These are phyloP conservation scores for Pyrenochaeta sp. DNA, from an alignment of 2,329 filamentous ascomycete genomes.

Conservation along the genomic window DNA sequence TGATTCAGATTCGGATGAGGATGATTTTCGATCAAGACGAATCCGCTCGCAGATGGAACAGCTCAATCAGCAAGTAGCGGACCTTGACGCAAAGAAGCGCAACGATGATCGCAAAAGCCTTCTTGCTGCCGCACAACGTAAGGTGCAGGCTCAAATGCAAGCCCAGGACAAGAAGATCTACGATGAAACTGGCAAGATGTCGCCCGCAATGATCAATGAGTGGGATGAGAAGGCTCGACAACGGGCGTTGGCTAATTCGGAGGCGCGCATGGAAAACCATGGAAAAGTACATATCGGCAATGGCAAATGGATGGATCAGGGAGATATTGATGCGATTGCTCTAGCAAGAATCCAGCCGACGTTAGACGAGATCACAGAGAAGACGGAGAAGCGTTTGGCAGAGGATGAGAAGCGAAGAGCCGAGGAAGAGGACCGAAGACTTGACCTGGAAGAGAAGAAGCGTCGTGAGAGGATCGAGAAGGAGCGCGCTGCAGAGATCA, in stretches of 20 bases:
- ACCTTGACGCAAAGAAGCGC: slow-evolving; percentile 77
- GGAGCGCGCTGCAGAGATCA: slow-evolving; percentile 56
- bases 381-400: slow-evolving; percentile 75
- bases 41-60: slow-evolving; percentile 83
- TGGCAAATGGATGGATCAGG: slow-evolving; percentile 79
- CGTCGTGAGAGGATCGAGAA: slow-evolving; percentile 67
- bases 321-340: slow-evolving; percentile 82
- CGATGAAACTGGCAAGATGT: slow-evolving; percentile 76
- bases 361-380: slow-evolving; percentile 83
- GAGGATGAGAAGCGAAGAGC: slow-evolving; percentile 73
- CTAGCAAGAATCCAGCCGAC: slow-evolving; percentile 80
- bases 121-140: slow-evolving; percentile 80
- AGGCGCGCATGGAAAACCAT: slow-evolving; percentile 65
- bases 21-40: slow-evolving; percentile 73
- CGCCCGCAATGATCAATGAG: slow-evolving; percentile 72
- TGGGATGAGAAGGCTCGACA: slow-evolving; percentile 82
- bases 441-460: slow-evolving; percentile 72
- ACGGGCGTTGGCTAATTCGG: slow-evolving; percentile 71
- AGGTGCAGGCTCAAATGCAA: slow-evolving; percentile 81
- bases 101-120: slow-evolving; percentile 77
- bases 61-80: slow-evolving; percentile 72
- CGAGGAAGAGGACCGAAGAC: slow-evolving; percentile 66
- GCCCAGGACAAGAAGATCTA: slow-evolving; percentile 84
- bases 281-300: slow-evolving; percentile 76
- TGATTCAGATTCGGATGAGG: slow-evolving; percentile 55